Percentiles rank a stretch among this genome's conserved stretches.
Evolutionary conservation across 164 flowering plant genomes (phyloP).

Genomic region (Litsea cubeba): DNA sequence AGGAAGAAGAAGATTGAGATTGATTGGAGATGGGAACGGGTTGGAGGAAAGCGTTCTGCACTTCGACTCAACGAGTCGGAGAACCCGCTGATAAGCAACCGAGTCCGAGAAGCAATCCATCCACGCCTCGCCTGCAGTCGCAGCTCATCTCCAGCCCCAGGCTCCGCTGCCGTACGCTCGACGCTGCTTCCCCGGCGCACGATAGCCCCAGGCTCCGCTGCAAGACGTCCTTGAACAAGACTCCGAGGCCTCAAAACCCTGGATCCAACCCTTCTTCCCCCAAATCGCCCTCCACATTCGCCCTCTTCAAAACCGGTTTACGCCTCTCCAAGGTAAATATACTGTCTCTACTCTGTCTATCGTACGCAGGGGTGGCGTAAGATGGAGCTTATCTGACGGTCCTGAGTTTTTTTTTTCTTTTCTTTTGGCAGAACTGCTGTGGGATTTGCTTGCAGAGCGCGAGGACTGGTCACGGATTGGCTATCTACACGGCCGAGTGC

Average conservation of each 20-base stretch:
- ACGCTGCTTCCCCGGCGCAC: background rate
- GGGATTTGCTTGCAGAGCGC: slow-evolving; percentile 81
- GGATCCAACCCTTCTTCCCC: slow-evolving; percentile 61
- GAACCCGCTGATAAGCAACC: slow-evolving; percentile 16
- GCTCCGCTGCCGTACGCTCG: slow-evolving; percentile 26
- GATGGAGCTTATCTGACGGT: slow-evolving; percentile 6
- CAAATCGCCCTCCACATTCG: slow-evolving; percentile 66
- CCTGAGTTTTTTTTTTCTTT: background rate
- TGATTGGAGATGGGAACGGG: slow-evolving; percentile 65
- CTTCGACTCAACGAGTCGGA: slow-evolving; percentile 50
- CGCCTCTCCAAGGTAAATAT: slow-evolving; percentile 60
- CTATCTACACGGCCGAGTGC: slow-evolving; percentile 92
- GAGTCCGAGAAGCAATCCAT: slow-evolving; percentile 33
- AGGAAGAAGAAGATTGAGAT: background rate
- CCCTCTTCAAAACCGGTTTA: slow-evolving; percentile 66
- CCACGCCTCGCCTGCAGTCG: slow-evolving; percentile 56
- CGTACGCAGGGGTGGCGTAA: background rate
- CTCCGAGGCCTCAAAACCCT: slow-evolving; percentile 4
- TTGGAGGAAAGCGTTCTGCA: slow-evolving; percentile 94
- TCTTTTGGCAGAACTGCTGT: slow-evolving; percentile 57
- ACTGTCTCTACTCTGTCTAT: no score
- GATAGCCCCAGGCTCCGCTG: slow-evolving; percentile 2
- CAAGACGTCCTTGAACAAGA: slow-evolving; percentile 14
- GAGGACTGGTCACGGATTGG: slow-evolving; percentile 82
- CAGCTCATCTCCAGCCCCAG: slow-evolving; percentile 24